These are phyloP conservation scores for Suhomyces emberorum DNA, from an alignment of 805 yeast genomes.

Conservation along the genomic window DNA sequence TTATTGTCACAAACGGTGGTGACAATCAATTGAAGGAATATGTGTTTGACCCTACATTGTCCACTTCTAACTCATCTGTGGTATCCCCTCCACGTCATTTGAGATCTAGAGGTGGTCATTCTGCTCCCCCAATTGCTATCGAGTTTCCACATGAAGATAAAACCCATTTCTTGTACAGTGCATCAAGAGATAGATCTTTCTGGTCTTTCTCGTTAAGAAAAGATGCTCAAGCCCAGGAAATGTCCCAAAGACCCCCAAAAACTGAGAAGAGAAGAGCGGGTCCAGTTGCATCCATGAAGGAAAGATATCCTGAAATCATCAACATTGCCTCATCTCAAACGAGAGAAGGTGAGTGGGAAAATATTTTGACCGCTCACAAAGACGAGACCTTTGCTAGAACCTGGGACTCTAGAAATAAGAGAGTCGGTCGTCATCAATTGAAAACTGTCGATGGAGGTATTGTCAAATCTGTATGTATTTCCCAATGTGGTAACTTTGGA, in stretches of 20 bases:
- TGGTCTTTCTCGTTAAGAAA: constrained; percentile 93
- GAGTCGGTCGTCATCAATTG: constrained; percentile 73
- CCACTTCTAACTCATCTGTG: constrained; percentile 58
- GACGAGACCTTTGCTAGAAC: constrained; percentile 82
- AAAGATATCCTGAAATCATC: constrained; percentile 74
- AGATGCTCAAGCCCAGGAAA: constrained; percentile 93
- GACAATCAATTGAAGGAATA: constrained; percentile 87
- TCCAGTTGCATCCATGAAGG: constrained; percentile 48
- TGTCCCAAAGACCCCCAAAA: constrained; percentile 69
- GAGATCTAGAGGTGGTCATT: constrained; percentile 96
- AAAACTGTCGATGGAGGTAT: constrained; percentile 73
- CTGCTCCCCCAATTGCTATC: constrained; percentile 79
- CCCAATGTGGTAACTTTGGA: constrained; percentile 95
- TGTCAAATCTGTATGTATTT: constrained; percentile 72
- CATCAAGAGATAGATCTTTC: constrained; percentile 79
- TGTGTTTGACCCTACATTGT: constrained; percentile 88
- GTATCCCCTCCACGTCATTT: constrained; percentile 87
- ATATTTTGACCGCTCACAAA: constrained; percentile 82
- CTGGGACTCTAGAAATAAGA: constrained; percentile 79
- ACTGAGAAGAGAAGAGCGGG: constrained; percentile 50
- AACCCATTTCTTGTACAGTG: constrained; percentile 82
- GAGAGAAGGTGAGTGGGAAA: constrained; percentile 90
- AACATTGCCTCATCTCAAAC: constrained; percentile 69
- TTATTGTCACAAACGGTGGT: constrained; percentile 83
- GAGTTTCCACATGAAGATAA: constrained; percentile 70